phyloP scores from a whole-genome alignment of 148 eudicot genomes.

The Chenopodium suecicum region DNA sequence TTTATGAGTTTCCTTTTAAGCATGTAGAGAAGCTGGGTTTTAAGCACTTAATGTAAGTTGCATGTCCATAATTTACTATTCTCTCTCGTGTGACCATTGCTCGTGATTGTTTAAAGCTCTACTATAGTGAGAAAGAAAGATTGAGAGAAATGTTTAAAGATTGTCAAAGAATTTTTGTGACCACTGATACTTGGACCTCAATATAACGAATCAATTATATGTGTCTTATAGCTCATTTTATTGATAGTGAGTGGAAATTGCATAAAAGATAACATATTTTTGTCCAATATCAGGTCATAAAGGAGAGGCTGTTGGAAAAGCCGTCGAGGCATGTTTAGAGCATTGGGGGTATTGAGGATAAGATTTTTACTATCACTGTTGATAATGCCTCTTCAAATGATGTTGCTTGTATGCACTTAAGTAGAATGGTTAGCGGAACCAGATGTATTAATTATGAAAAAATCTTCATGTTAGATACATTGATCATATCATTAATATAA shows the following conservation, averaged over 20 bases:
- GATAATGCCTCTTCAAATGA: background rate
- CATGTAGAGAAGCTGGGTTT: too few species aligned
- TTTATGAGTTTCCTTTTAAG: too few species aligned
- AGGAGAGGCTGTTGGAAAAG: background rate
- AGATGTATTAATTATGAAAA: background rate
- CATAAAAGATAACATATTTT: background rate
- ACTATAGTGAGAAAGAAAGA: too few species aligned
- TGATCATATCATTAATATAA: background rate
- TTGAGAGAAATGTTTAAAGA: too few species aligned
- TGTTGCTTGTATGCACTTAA: background rate
- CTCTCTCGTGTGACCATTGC: too few species aligned
- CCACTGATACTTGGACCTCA: too few species aligned
- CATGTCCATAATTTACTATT: too few species aligned
- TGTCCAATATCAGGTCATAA: slow-evolving; percentile 8
- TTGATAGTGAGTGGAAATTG: background rate
- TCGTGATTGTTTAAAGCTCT: too few species aligned
- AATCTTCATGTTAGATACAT: background rate
- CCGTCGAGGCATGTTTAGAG: slow-evolving; percentile 12
- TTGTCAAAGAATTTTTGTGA: too few species aligned
- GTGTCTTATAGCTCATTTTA: background rate
- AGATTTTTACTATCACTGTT: background rate
- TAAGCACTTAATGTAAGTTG: too few species aligned
- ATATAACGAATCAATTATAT: too few species aligned
- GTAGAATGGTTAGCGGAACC: background rate
- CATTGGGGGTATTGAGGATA: background rate